Evolutionary conservation across 2,329 filamentous ascomycete genomes (phyloP).

Genomic region (Cryphonectria radicalis): DNA sequence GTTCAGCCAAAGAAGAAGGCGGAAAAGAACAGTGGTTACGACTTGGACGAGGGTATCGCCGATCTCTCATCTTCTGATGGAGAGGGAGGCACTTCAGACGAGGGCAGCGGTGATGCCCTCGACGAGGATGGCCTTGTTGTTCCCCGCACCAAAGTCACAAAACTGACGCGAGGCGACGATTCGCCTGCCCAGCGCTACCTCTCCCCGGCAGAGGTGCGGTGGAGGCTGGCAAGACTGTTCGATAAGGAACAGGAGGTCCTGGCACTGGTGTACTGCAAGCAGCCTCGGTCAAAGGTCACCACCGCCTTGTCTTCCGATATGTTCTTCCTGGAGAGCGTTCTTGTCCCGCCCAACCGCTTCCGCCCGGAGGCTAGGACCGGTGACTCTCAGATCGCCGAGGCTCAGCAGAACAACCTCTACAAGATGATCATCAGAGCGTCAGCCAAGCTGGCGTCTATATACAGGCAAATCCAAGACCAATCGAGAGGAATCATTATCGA

Average conservation of each 20-base stretch:
- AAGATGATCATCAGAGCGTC: conserved; percentile 80
- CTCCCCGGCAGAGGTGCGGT: conserved; percentile 80
- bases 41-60: conserved; percentile 71
- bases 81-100: conserved; percentile 39
- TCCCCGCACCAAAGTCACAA: conserved; percentile 56
- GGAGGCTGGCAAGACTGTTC: conserved; percentile 78
- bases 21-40: conserved; percentile 45
- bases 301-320: conserved; percentile 75
- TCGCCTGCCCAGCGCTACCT: conserved; percentile 71
- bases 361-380: conserved; percentile 85
- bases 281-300: conserved; percentile 62
- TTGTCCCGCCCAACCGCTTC: conserved; percentile 92
- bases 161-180: conserved; percentile 40
- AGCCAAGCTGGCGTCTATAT: conserved; percentile 73
- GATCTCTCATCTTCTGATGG: conserved; percentile 60
- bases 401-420: conserved; percentile 86
- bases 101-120: conserved; percentile 50
- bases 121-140: conserved; percentile 62
- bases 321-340: conserved; percentile 87
- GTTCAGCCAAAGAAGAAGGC: conserved; percentile 45
- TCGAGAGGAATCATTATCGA: conserved; percentile 39
- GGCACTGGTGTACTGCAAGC: conserved; percentile 81
- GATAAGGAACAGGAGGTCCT: conserved; percentile 85
- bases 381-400: conserved; percentile 80
- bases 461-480: conserved; percentile 29